Evolutionary conservation across 2,329 filamentous ascomycete genomes (phyloP).

Genomic region (Chalaropsis ovoidea): DNA sequence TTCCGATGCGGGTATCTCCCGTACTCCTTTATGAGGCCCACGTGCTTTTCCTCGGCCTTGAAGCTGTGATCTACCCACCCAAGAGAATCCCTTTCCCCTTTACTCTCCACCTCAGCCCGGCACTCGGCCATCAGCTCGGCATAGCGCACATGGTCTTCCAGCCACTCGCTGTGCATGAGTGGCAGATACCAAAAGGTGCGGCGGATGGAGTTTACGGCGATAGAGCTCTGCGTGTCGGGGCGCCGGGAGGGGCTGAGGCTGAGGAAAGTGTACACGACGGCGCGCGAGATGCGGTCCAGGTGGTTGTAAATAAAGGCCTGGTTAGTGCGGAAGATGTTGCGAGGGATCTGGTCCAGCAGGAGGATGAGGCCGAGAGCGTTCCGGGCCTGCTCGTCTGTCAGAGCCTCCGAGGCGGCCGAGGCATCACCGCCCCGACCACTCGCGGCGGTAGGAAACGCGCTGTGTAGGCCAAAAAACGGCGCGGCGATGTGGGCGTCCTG

Average conservation of each 20-base stretch:
- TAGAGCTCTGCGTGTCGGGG: conserved; percentile 27
- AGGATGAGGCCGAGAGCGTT: conserved; percentile 44
- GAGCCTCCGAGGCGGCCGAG: conserved; percentile 5
- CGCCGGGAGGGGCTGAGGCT: conserved; percentile 29
- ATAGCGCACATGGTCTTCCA: conserved; percentile 37
- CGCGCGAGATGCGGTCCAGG: conserved; percentile 47
- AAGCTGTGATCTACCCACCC: neutral
- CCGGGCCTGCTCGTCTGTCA: conserved; percentile 26
- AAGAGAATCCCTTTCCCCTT: conserved; percentile 27
- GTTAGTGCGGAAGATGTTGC: conserved; percentile 49
- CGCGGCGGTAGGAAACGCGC: neutral
- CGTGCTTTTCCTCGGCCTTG: conserved; percentile 37
- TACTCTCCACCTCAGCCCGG: conserved; percentile 31
- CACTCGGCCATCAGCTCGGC: conserved; percentile 31
- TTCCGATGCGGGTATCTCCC: conserved; percentile 53
- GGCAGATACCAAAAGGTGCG: conserved; percentile 51
- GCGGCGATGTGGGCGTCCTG: conserved; percentile 18
- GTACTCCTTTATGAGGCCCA: conserved; percentile 43
- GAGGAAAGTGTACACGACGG: conserved; percentile 32
- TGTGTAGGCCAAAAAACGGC: conserved; percentile 20
- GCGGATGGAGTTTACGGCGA: conserved; percentile 34
- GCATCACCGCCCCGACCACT: neutral
- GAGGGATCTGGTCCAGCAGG: conserved; percentile 53
- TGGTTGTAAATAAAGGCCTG: conserved; percentile 41
- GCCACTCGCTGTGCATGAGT: conserved; percentile 48